Conservation (phyloP, 331 rosid genomes). For the Arachis monticola region DNA sequence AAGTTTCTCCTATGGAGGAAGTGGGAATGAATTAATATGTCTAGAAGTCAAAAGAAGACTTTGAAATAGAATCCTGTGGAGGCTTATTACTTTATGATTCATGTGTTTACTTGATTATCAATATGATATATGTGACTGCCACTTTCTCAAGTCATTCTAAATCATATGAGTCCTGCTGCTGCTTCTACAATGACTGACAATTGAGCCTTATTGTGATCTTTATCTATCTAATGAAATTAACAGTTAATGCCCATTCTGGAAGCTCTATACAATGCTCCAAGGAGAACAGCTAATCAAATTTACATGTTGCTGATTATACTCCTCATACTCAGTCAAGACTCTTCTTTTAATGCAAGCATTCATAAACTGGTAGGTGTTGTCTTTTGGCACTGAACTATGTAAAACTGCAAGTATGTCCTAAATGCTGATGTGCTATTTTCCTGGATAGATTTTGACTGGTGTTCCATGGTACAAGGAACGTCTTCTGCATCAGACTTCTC, state of each 20-base stretch:
- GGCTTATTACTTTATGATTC: conserved; percentile 26
- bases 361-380: conserved; percentile 81
- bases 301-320: conserved; percentile 95
- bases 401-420: conserved; percentile 35
- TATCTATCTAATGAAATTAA: conserved; percentile 49
- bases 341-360: conserved; percentile 95
- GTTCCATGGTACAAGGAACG: conserved; percentile 99
- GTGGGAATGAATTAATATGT: conserved; percentile 20
- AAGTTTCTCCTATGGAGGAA: conserved; percentile 30
- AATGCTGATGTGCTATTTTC: conserved; percentile 41
- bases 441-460: conserved; percentile 74
- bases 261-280: conserved; percentile 88
- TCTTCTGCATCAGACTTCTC: conserved; percentile 94
- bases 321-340: conserved; percentile 98
- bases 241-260: conserved; percentile 98
- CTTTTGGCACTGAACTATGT: conserved; percentile 20
- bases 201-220: conserved; percentile 29
- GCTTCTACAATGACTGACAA: conserved; percentile 24
- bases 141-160: conserved; percentile 30
- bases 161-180: conserved; percentile 10
- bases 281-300: conserved; percentile 88
- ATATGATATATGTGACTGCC: conserved; percentile 23
- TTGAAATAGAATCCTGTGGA: conserved; percentile 8
- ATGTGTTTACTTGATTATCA: conserved; percentile 28
- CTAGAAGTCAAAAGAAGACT: conserved; percentile 28